Percentiles rank a stretch among this genome's conserved stretches.
phyloP scores from a whole-genome alignment of 768 basidiomycete species.

The Termitomyces sp. region DNA sequence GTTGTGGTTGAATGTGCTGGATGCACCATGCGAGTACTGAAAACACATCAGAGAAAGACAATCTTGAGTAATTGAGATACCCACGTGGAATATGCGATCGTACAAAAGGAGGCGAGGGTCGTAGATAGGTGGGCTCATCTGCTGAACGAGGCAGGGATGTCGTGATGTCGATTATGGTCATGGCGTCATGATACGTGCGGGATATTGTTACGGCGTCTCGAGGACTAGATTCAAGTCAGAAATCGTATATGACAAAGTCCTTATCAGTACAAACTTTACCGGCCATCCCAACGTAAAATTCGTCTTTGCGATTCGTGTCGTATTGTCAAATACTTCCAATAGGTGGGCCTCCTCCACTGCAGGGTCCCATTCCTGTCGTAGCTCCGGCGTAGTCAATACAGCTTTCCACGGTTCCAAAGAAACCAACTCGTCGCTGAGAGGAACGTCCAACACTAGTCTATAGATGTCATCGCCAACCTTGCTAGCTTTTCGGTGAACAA shows the following conservation, averaged over 20 bases:
- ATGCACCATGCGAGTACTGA: constrained; percentile 92
- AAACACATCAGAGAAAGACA: constrained; percentile 10
- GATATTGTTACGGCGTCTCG: constrained; percentile 94
- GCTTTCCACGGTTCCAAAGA: constrained; percentile 80
- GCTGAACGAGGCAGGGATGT: constrained; percentile 90
- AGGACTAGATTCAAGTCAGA: constrained; percentile 50
- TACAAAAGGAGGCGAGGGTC: constrained; percentile 90
- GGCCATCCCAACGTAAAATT: constrained; percentile 96
- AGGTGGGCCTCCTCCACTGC: constrained; percentile 83
- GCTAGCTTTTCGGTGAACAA: constrained; percentile 68
- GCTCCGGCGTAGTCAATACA: constrained; percentile 80
- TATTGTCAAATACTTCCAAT: constrained; percentile 82
- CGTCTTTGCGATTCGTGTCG: constrained; percentile 84
- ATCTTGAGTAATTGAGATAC: constrained; percentile 7
- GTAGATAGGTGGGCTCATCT: constrained; percentile 88
- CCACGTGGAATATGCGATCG: constrained; percentile 78
- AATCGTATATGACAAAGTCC: constrained; percentile 1
- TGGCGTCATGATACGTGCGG: constrained; percentile 73
- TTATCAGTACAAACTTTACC: constrained; percentile 73
- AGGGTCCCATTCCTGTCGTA: constrained; percentile 90
- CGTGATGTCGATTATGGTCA: constrained; percentile 85
- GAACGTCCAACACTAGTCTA: constrained; percentile 78
- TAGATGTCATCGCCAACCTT: constrained; percentile 78
- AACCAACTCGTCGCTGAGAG: constrained; percentile 54
- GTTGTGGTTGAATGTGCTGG: constrained; percentile 52